Evolutionary conservation across 192 early-diverging fungal species (phyloP).

Genomic region (Spizellomyces sp.): DNA sequence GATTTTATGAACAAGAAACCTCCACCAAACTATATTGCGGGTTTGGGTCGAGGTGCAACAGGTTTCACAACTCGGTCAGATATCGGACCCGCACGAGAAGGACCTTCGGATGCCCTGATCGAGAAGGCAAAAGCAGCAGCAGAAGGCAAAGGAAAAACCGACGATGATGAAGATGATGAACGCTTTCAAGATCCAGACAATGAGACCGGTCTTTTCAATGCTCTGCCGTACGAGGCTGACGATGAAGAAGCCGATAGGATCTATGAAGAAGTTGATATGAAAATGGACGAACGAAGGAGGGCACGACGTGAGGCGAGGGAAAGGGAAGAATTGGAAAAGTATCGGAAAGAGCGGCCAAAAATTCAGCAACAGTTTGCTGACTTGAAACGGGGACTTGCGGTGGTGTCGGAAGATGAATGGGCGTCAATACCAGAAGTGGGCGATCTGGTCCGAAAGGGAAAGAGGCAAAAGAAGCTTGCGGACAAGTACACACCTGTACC

Average conservation of each 20-base stretch:
- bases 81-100: slow-evolving; percentile 93
- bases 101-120: slow-evolving; percentile 29
- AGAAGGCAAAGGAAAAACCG: slow-evolving; percentile 41
- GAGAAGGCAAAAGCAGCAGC: slow-evolving; percentile 36
- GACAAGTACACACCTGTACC: slow-evolving; percentile 54
- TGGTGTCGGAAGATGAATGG: slow-evolving; percentile 89
- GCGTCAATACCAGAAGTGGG: slow-evolving; percentile 77
- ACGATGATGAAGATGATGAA: slow-evolving; percentile 67
- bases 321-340: slow-evolving; percentile 65
- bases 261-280: slow-evolving; percentile 83
- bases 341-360: slow-evolving; percentile 71
- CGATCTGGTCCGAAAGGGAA: slow-evolving; percentile 77
- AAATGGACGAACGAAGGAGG: slow-evolving; percentile 86
- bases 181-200: slow-evolving; percentile 91
- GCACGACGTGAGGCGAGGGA: slow-evolving; percentile 75
- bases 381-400: slow-evolving; percentile 79
- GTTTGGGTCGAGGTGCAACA: slow-evolving; percentile 93
- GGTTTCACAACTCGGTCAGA: slow-evolving; percentile 98
- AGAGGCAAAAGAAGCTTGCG: slow-evolving; percentile 54
- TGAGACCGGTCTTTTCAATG: slow-evolving; percentile 87
- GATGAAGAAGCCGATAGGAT: slow-evolving; percentile 97
- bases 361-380: slow-evolving; percentile 91
- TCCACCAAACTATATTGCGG: slow-evolving; percentile 96
- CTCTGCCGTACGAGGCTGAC: slow-evolving; percentile 88
- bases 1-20: slow-evolving; percentile 93